These are phyloP conservation scores for Trypanosoma scelopori DNA, from an alignment of 208 protist species.

Conservation along the genomic window DNA sequence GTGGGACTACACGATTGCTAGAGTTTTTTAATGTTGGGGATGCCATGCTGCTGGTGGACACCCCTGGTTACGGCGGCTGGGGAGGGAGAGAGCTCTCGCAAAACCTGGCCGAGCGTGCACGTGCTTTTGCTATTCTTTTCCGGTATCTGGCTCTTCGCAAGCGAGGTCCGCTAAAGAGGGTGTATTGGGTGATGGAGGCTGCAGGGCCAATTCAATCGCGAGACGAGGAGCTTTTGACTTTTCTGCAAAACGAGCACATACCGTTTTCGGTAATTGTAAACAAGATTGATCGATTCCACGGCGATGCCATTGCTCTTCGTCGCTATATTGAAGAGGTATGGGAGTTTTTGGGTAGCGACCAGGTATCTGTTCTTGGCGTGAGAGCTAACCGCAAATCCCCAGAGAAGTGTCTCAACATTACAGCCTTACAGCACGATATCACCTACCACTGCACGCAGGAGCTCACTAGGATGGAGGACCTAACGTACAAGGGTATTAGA, in stretches of 20 bases:
- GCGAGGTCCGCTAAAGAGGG: conserved; percentile 64
- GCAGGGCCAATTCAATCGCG: conserved; percentile 57
- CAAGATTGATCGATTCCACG: conserved; percentile 74
- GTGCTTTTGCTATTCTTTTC: conserved; percentile 81
- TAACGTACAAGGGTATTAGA: conserved; percentile 59
- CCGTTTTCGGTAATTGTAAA: conserved; percentile 80
- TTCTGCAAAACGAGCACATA: conserved; percentile 71
- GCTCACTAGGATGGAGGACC: conserved; percentile 36
- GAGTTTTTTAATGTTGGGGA: conserved; percentile 92
- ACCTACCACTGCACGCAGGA: conserved; percentile 70
- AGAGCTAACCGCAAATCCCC: conserved; percentile 56
- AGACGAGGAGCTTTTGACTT: conserved; percentile 77
- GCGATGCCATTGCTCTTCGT: conserved; percentile 13
- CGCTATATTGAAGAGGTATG: conserved; percentile 51
- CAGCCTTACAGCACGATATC: conserved; percentile 77
- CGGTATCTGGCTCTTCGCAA: conserved; percentile 85
- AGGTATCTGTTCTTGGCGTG: conserved; percentile 72
- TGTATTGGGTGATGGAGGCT: conserved; percentile 88
- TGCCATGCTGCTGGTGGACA: conserved; percentile 82
- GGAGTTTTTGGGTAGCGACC: conserved; percentile 65
- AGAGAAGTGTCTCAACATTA: conserved; percentile 58
- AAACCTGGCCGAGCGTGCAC: conserved; percentile 45
- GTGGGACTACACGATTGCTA: conserved; percentile 74
- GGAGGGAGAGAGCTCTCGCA: conserved; percentile 42
- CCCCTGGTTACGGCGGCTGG: conserved; percentile 89